These are phyloP conservation scores for Metschnikowia corniflorae DNA, from an alignment of 805 yeast species.

Conservation along the genomic window DNA sequence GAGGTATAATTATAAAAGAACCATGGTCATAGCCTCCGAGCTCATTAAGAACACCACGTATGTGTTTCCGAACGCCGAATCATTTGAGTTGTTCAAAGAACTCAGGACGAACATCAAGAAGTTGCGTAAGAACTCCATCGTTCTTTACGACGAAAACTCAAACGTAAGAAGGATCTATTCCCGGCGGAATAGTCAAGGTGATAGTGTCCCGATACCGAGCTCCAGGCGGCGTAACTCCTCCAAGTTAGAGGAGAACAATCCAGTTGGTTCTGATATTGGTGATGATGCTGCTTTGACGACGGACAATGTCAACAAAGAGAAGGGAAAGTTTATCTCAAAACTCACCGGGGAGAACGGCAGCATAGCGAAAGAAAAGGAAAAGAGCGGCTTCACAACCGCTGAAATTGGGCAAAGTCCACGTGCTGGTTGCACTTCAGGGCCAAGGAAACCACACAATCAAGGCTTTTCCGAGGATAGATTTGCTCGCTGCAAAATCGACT, in stretches of 20 bases:
- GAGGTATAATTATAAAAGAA: slow-evolving; percentile 27
- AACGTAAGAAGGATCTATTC: slow-evolving; percentile 3
- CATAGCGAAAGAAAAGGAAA: neutral
- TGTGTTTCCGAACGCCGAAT: slow-evolving; percentile 29
- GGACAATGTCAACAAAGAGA: no score
- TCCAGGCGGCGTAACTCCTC: neutral
- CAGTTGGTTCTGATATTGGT: no score
- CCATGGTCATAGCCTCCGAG: slow-evolving; percentile 30
- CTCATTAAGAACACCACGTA: slow-evolving; percentile 27
- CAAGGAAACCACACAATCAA: no score
- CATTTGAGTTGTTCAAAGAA: slow-evolving; percentile 28
- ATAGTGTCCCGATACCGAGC: neutral
- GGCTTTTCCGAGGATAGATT: neutral
- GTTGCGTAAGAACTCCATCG: slow-evolving; percentile 20
- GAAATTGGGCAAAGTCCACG: neutral
- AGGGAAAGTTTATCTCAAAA: neutral
- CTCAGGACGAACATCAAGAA: slow-evolving; percentile 23
- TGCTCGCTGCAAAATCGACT: slow-evolving; percentile 20
- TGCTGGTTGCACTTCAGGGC: neutral
- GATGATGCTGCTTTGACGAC: no score
- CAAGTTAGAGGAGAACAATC: neutral
- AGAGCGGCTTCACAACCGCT: no score
- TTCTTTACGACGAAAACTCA: slow-evolving; percentile 9
- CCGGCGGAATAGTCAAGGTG: neutral
- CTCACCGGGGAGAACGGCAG: neutral